These are phyloP conservation scores for Poronia punctata DNA, from an alignment of 495 filamentous ascomycete species.

Conservation along the genomic window DNA sequence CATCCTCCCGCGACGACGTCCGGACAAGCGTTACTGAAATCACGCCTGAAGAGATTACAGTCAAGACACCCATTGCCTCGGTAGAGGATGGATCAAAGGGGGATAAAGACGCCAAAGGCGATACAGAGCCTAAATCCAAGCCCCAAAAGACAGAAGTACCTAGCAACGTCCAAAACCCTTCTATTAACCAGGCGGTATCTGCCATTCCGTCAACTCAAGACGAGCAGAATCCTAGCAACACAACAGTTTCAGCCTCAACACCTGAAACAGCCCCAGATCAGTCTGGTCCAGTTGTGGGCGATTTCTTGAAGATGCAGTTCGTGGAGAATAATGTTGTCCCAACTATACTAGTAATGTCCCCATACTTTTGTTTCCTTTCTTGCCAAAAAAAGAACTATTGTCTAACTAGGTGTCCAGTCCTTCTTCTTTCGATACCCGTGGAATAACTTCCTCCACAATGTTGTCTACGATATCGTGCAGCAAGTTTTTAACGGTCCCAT, in stretches of 20 bases:
- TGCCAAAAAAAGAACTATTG: slow-evolving; percentile 7
- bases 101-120: not conserved
- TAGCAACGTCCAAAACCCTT: not conserved
- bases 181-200: not conserved
- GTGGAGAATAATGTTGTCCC: slow-evolving; percentile 91
- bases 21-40: slow-evolving; percentile 1
- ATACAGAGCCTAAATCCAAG: not conserved
- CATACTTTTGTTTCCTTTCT: not conserved
- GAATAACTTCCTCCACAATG: slow-evolving; percentile 99
- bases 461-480: slow-evolving; percentile 98
- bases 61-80: not conserved
- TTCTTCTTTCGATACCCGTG: slow-evolving; percentile 99
- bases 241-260: slow-evolving; percentile 1
- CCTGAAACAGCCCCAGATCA: slow-evolving; percentile 2
- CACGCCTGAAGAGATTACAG: not conserved
- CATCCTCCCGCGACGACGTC: not conserved
- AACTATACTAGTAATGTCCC: slow-evolving; percentile 73
- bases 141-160: too few species aligned
- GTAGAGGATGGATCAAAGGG: not conserved
- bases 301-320: slow-evolving; percentile 94
- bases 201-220: too few species aligned
- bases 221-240: too few species aligned
- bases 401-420: slow-evolving; percentile 17
- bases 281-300: slow-evolving; percentile 81
- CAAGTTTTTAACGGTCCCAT: slow-evolving; percentile 99